A percentile compares a stretch with the other conserved stretches of the same genome.
phyloP scores from a whole-genome alignment of 2,329 filamentous ascomycete species.

The Sarocladium brachiariae region DNA sequence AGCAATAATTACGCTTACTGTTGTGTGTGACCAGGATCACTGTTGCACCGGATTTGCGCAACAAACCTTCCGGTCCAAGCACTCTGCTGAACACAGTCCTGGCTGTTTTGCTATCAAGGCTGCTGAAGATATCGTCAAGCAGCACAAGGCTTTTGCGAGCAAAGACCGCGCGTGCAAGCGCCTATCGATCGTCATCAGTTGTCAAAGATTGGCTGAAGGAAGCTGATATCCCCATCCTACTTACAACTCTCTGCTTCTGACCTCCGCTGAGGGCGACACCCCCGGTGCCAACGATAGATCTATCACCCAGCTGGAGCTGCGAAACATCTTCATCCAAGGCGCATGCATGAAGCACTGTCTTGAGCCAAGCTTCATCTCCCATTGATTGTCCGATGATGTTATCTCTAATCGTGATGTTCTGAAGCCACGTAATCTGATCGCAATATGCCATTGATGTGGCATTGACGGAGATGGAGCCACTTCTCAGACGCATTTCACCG shows the following conservation, averaged over 20 bases:
- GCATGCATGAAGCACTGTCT: neutral
- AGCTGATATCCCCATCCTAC: no score
- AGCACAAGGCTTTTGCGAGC: slow-evolving; percentile 18
- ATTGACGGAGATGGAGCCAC: slow-evolving; percentile 9
- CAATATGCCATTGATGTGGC: neutral
- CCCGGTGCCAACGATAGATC: slow-evolving; percentile 12
- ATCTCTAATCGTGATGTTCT: neutral
- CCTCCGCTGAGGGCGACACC: slow-evolving; percentile 14
- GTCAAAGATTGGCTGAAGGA: neutral
- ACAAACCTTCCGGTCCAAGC: slow-evolving; percentile 17
- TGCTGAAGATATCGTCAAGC: slow-evolving; percentile 27
- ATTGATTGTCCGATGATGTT: neutral
- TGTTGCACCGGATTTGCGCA: slow-evolving; percentile 16
- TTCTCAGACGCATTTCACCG: no score
- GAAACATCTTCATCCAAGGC: slow-evolving; percentile 11
- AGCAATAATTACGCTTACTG: neutral
- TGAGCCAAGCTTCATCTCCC: neutral
- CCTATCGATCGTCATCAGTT: slow-evolving; percentile 7
- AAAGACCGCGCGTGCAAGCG: slow-evolving; percentile 24
- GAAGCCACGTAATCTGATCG: neutral
- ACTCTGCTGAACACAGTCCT: slow-evolving; percentile 18
- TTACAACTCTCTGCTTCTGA: slow-evolving; percentile 16
- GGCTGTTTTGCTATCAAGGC: slow-evolving; percentile 22
- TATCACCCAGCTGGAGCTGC: slow-evolving; percentile 12
- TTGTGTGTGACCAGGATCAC: slow-evolving; percentile 12